Conservation (phyloP, 2,329 filamentous ascomycete genomes). For the Epichloe baconii region DNA sequence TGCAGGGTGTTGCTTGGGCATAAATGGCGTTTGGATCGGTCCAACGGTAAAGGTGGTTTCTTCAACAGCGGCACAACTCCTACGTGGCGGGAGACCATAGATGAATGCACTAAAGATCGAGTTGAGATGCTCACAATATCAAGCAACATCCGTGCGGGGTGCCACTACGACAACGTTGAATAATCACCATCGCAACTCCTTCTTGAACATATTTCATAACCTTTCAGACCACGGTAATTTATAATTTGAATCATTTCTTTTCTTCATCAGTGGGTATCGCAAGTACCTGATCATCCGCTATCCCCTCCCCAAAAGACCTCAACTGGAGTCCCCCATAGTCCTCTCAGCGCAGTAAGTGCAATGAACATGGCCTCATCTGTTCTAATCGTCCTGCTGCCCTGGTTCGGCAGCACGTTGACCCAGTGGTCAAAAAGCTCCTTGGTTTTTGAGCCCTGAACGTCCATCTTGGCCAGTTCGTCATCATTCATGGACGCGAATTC, state of each 20-base stretch:
- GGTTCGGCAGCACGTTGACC: constrained; percentile 68
- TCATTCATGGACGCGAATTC: constrained; percentile 60
- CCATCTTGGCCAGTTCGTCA: constrained; percentile 41
- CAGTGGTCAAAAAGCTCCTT: constrained; percentile 69
- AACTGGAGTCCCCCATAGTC: constrained; percentile 36
- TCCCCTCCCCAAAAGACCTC: background rate
- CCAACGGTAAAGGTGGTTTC: constrained; percentile 17
- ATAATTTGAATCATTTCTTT: background rate
- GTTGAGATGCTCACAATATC: background rate
- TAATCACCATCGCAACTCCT: background rate
- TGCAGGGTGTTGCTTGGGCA: background rate
- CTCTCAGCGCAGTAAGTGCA: constrained; percentile 55
- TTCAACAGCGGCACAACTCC: constrained; percentile 15
- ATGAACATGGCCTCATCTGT: constrained; percentile 78
- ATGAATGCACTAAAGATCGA: background rate
- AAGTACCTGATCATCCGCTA: background rate
- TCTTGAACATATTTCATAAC: too few species aligned
- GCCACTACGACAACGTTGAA: background rate
- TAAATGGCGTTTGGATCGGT: constrained; percentile 7
- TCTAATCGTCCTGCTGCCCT: constrained; percentile 69
- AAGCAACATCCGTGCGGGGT: too few species aligned
- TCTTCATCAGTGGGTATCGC: constrained; percentile 2
- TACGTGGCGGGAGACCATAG: background rate
- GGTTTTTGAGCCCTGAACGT: constrained; percentile 49
- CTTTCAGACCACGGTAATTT: too few species aligned